A percentile compares a stretch with the other conserved stretches of the same genome.
phyloP scores from a whole-genome alignment of 140 eudicot genomes.

The Anethum foeniculum region DNA sequence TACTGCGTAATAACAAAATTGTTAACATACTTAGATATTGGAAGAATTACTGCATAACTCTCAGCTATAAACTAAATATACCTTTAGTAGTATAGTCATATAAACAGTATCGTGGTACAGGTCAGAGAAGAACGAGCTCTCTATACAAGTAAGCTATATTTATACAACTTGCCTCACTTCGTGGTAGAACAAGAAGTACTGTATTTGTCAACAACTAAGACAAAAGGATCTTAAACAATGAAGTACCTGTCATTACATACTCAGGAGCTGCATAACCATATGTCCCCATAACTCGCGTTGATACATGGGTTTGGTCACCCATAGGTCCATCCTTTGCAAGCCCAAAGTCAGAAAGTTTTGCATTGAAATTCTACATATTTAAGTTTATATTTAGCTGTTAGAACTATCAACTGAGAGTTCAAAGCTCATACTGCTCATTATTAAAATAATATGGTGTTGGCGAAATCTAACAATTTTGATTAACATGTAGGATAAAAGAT shows the following conservation, averaged over 20 bases:
- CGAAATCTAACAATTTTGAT: neutral
- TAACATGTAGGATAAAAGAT: neutral
- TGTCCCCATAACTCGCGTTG: conserved; percentile 97
- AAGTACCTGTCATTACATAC: conserved; percentile 84
- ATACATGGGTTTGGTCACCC: conserved; percentile 95
- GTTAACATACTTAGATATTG: neutral
- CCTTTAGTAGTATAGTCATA: neutral
- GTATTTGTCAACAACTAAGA: neutral
- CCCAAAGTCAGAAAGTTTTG: conserved; percentile 93
- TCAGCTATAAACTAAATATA: neutral
- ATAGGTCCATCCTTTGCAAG: conserved; percentile 91
- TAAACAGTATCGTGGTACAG: neutral
- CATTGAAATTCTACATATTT: conserved; percentile 69
- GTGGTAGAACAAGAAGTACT: neutral
- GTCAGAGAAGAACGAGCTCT: neutral
- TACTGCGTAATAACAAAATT: neutral
- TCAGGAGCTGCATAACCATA: conserved; percentile 98
- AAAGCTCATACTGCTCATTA: conserved; percentile 3
- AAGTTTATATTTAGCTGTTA: neutral
- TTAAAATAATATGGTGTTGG: neutral
- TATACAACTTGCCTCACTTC: neutral
- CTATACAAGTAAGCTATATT: neutral
- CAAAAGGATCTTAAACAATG: neutral
- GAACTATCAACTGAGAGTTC: neutral
- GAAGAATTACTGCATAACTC: neutral